A percentile compares a stretch with the other conserved stretches of the same genome.
These are phyloP conservation scores for Takashimella tepidaria DNA, from an alignment of 1,284 basidiomycete species.

Conservation along the genomic window DNA sequence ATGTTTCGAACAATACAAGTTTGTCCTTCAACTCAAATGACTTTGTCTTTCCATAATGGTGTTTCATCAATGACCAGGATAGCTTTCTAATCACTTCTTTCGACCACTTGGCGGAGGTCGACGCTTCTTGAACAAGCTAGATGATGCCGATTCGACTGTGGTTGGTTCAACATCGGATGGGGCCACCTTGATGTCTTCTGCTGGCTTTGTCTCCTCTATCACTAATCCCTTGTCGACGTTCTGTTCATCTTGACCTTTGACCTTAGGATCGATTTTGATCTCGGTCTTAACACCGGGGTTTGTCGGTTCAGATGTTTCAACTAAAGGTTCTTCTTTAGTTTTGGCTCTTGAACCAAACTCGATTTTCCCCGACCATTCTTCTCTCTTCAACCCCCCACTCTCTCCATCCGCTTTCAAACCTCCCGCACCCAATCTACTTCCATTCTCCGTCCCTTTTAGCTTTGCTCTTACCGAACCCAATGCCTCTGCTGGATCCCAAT, in stretches of 20 bases:
- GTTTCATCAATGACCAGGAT: no score
- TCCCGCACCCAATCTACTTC: conserved; percentile 7
- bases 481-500: conserved; percentile 31
- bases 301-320: not conserved
- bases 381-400: conserved; percentile 21
- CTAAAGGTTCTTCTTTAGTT: not conserved
- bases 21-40: not conserved
- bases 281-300: conserved; percentile 17
- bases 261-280: not conserved
- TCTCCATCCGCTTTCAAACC: conserved; percentile 14
- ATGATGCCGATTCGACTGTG: conserved; percentile 10
- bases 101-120: conserved; percentile 36
- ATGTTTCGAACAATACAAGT: not conserved
- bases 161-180: not conserved
- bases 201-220: not conserved
- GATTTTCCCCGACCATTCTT: conserved; percentile 21
- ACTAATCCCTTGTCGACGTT: no score
- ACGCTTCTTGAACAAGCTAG: conserved; percentile 48
- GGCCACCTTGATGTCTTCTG: conserved; percentile 5
- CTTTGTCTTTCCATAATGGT: no score
- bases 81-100: conserved; percentile 39
- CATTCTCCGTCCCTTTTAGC: conserved; percentile 7
- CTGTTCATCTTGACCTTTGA: conserved; percentile 12
- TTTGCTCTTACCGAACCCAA: conserved; percentile 25
- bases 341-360: conserved; percentile 12